Conservation (phyloP, 1,284 basidiomycete genomes). For the Athelia sp. region DNA sequence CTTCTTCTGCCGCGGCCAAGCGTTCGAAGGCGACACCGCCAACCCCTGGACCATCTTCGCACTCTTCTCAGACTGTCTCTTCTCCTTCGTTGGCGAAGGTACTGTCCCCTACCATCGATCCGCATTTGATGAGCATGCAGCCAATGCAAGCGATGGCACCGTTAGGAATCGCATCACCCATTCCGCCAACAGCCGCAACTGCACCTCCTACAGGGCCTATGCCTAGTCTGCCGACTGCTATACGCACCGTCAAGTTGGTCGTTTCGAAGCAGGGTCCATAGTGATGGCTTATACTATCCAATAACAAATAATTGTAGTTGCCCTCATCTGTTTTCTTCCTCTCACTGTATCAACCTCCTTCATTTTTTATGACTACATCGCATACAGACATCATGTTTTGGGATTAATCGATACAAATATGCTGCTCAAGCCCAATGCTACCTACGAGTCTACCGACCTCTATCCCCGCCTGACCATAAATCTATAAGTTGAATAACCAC, state of each 20-base stretch:
- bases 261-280: neutral
- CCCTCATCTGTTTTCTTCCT: neutral
- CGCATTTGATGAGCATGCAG: neutral
- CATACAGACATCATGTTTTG: neutral
- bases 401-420: slow-evolving; percentile 1
- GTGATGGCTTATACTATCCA: neutral
- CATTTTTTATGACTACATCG: neutral
- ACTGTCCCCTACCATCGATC: neutral
- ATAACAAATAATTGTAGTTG: neutral
- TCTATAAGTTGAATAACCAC: slow-evolving; percentile 79
- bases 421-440: no score
- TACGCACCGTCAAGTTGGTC: neutral
- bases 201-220: neutral
- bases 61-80: neutral
- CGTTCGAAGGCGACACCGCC: neutral
- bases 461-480: slow-evolving; percentile 54
- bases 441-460: neutral
- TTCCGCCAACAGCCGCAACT: neutral
- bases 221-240: neutral
- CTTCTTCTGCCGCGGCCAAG: neutral
- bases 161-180: neutral
- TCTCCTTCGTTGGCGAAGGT: neutral
- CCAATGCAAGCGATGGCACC: neutral
- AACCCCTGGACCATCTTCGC: neutral
- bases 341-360: no score